Evolutionary conservation across 75 land plant species (phyloP).

Genomic region (Pinus albicaulis): DNA sequence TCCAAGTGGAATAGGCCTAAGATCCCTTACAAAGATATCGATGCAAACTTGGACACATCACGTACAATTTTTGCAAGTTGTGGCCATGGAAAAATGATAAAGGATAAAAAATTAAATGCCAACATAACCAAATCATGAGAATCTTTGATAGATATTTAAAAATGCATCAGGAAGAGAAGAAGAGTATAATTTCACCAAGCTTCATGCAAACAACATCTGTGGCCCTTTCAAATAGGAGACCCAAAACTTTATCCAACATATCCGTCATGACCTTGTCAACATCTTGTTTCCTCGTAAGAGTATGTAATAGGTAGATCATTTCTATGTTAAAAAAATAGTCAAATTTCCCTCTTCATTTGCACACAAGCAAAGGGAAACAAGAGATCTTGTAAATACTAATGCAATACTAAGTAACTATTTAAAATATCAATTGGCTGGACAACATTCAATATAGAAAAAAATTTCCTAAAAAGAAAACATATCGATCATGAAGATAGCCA

Average conservation of each 20-base stretch:
- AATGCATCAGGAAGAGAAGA: not conserved
- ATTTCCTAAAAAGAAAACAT: not conserved
- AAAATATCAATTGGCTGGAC: not conserved
- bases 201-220: constrained; percentile 77
- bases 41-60: constrained; percentile 84
- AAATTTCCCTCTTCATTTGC: not conserved
- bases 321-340: not conserved
- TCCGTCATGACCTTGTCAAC: constrained; percentile 75
- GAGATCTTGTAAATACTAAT: too few species aligned
- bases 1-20: too few species aligned
- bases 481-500: not conserved
- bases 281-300: constrained; percentile 60
- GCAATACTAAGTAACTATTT: not conserved
- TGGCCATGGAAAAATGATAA: not conserved
- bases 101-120: not conserved
- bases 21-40: constrained; percentile 63
- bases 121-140: not conserved
- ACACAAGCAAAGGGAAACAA: not conserved
- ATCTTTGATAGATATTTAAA: not conserved
- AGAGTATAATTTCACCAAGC: constrained; percentile 76
- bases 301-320: constrained; percentile 58
- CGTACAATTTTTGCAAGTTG: constrained; percentile 72
- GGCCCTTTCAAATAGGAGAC: constrained; percentile 80
- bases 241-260: constrained; percentile 84
- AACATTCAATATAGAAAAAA: not conserved